Base-by-base conservation (phyloP, 495 filamentous ascomycete genomes). In the Xylaria longipes region DNA sequence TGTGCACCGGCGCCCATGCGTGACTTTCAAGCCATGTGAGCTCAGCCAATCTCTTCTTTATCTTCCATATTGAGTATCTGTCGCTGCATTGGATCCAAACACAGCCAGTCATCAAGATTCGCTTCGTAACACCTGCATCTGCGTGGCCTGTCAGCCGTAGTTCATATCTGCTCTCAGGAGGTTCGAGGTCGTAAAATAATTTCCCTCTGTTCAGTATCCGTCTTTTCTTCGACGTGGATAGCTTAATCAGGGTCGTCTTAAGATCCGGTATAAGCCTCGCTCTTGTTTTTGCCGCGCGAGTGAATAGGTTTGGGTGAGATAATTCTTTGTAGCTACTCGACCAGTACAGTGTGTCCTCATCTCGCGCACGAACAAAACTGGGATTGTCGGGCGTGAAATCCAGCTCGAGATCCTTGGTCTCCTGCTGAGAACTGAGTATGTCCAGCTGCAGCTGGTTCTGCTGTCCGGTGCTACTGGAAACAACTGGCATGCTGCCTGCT, bases 31-130 rank as follows among this genome's bases (percentile, higher is more conserved):
- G 48, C 48, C 48, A 52, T 3, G 11, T 52, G n/a, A 52, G 48
- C 48, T 52, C 48, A n/a, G 15, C n/a, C n/a, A 52, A 52, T 52
- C 48, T 52, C 48, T 52, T 52, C n/a, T 25, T 52, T 52, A 52
- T 52, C n/a, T 25, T 52, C 48, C 48, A 52, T 25, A 52, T 52
- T n/a, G 48, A 52, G 48, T 22, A 52, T 52, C 4, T 25, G n/a
- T 52, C 48, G 48, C 48, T 52, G n/a, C 48, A 52, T 52, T 52
- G 48, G n/a, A 52, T 52, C 48, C 48, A 52, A 52, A 52, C 48
- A 52, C n/a, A 52, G 20, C 48, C 48, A 25, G n/a, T 52, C 48
- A 52, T 22, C n/a, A n/a, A 25, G 17, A 52, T 52, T 52, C 48
- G 48, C 11, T 52, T 52, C 48, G 48, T 25, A 25, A 25, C n/a